Base-by-base conservation (phyloP, 2,329 filamentous ascomycete genomes). In the Aspergillus vadensis region DNA sequence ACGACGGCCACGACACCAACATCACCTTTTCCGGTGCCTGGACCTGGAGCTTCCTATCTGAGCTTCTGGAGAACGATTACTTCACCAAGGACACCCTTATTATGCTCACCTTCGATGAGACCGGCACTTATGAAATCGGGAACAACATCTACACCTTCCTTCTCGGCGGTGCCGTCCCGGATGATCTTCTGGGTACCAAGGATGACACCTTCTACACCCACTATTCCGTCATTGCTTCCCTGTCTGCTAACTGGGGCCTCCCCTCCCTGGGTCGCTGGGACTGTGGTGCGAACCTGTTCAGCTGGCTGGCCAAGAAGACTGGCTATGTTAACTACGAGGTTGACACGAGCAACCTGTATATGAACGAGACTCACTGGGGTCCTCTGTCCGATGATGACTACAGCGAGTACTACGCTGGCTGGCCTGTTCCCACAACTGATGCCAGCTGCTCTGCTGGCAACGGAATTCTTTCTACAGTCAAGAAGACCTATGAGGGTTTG, bases 81-180 rank as follows among this genome's bases (percentile, higher is more conserved):
- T 94, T 95, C 77, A 91, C 89, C 85, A 79, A 90, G 43, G 86
- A 90, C 70, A 94, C 91, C 0, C 83, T 94, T 1, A 84, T 95
- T n/a, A 79, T 94, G 5, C 76, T 95, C 63, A 93, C 87, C n/a
- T 95, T 91, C 70, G 91, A 96, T 65, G 91, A 95, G 79, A 91
- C 88, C 75, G 84, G 89, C 67, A 87, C 85, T 9, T 92, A 92
- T 76, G 77, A 81, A 14, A 78, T 81, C 27, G 83, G 84, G 66
- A 95, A 94, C 82, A 82, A 82, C 38, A 82, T 95, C 61, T 84
- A 90, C 62, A 86, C 81, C 62, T 82, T 95, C 65, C 82, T 95
- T 0, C 79, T 96, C 1, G 91, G 91, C n/a, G 90, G 90, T 62
- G 88, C 86, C 15, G 76, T 96, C 2, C 89, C 90, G 9, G 57